Evolutionary conservation across 805 yeast genomes (phyloP).

Genomic region (Ogataea angusta): DNA sequence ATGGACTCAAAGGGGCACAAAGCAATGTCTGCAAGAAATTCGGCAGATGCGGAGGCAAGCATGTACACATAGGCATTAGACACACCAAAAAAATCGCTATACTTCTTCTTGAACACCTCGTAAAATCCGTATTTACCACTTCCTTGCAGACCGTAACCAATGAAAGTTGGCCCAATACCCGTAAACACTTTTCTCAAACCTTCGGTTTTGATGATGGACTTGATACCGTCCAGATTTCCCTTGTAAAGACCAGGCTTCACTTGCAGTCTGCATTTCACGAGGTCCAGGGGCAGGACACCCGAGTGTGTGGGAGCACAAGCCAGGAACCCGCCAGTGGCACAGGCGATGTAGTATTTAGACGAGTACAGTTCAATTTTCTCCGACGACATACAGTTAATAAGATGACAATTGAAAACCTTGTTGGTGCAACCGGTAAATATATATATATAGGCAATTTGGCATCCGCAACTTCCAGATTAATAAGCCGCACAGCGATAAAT

Average conservation of each 20-base stretch:
- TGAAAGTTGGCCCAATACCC: slow-evolving; percentile 87
- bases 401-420: too few relatives aligned
- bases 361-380: slow-evolving; percentile 51
- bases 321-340: slow-evolving; percentile 72
- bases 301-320: slow-evolving; percentile 99
- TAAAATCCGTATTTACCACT: slow-evolving; percentile 97
- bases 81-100: slow-evolving; percentile 64
- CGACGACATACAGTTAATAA: slow-evolving; percentile 4
- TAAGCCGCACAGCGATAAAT: slow-evolving; percentile 4
- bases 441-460: not conserved
- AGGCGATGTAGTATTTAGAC: slow-evolving; percentile 63
- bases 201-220: slow-evolving; percentile 63
- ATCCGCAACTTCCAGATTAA: slow-evolving; percentile 12
- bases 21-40: slow-evolving; percentile 84
- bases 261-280: slow-evolving; percentile 91
- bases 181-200: slow-evolving; percentile 78
- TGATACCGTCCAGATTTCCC: slow-evolving; percentile 81
- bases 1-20: slow-evolving; percentile 95
- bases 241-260: slow-evolving; percentile 71
- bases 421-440: not conserved
- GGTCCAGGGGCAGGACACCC: slow-evolving; percentile 86
- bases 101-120: slow-evolving; percentile 82
- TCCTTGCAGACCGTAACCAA: slow-evolving; percentile 95
- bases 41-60: slow-evolving; percentile 91
- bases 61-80: slow-evolving; percentile 71